Evolutionary conservation across 768 basidiomycete genomes (phyloP).

Genomic region (Amanita muscaria): DNA sequence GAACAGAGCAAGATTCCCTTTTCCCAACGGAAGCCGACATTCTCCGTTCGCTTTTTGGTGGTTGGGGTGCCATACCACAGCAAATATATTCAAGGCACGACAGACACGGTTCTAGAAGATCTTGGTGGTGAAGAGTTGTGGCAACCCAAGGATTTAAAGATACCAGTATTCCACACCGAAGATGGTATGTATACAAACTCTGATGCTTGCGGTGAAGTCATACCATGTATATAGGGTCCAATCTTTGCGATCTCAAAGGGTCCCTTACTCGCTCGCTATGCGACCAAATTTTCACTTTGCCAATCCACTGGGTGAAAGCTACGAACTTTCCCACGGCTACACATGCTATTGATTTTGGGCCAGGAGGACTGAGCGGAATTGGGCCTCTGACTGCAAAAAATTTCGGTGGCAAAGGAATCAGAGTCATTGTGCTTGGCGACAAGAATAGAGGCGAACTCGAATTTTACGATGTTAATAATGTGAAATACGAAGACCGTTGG

Average conservation of each 20-base stretch:
- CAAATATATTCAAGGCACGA: slow-evolving; percentile 64
- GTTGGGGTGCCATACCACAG: slow-evolving; percentile 97
- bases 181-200: slow-evolving; percentile 50
- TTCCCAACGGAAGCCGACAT: slow-evolving; percentile 91
- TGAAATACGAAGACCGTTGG: slow-evolving; percentile 87
- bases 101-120: slow-evolving; percentile 70
- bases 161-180: slow-evolving; percentile 90
- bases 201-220: slow-evolving; percentile 12
- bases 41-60: slow-evolving; percentile 89
- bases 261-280: slow-evolving; percentile 84
- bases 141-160: slow-evolving; percentile 55
- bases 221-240: slow-evolving; percentile 52
- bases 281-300: slow-evolving; percentile 86
- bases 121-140: slow-evolving; percentile 73
- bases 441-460: slow-evolving; percentile 84
- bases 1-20: slow-evolving; percentile 94
- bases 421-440: slow-evolving; percentile 86
- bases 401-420: slow-evolving; percentile 88
- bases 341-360: slow-evolving; percentile 94
- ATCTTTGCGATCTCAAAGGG: slow-evolving; percentile 59
- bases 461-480: slow-evolving; percentile 55
- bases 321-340: slow-evolving; percentile 89
- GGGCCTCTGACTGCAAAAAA: slow-evolving; percentile 86
- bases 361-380: slow-evolving; percentile 89
- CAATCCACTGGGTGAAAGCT: slow-evolving; percentile 90